Conservation (phyloP, 2,329 filamentous ascomycete genomes). For the Chaetomiaceae sp. region DNA sequence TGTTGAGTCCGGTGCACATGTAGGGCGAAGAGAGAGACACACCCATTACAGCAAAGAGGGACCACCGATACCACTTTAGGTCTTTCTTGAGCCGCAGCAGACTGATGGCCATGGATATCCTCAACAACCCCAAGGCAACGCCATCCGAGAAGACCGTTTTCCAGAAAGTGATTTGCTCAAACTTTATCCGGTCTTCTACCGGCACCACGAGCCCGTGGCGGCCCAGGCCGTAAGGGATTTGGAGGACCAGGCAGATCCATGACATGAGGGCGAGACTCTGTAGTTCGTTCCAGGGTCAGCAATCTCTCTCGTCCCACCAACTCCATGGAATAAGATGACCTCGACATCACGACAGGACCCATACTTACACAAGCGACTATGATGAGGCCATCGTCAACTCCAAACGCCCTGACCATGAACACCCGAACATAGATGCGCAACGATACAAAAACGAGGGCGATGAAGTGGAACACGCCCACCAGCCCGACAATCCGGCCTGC, state of each 20-base stretch:
- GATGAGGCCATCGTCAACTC: slow-evolving; percentile 7
- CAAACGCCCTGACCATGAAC: slow-evolving; percentile 12
- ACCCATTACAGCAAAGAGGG: slow-evolving; percentile 10
- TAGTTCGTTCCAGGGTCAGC: not conserved
- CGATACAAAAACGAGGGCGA: slow-evolving; percentile 7
- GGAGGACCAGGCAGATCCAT: slow-evolving; percentile 13
- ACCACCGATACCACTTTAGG: slow-evolving; percentile 10
- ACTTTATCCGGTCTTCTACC: slow-evolving; percentile 1
- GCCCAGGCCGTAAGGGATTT: slow-evolving; percentile 9
- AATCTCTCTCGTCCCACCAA: no score
- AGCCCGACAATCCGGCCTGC: slow-evolving; percentile 9
- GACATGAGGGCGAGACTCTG: slow-evolving; percentile 7
- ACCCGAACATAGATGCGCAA: slow-evolving; percentile 10
- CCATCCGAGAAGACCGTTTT: slow-evolving; percentile 16
- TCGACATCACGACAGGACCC: no score
- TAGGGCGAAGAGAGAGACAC: not conserved
- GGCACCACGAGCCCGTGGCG: slow-evolving; percentile 8
- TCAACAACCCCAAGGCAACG: slow-evolving; percentile 8
- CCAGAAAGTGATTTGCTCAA: slow-evolving; percentile 12
- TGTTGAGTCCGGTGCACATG: not conserved
- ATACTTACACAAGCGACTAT: not conserved
- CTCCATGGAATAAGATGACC: no score
- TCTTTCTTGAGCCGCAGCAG: slow-evolving; percentile 12
- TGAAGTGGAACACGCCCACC: slow-evolving; percentile 7
- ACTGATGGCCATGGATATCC: slow-evolving; percentile 13